phyloP scores from a whole-genome alignment of 2,329 filamentous ascomycete species.

The Penicillium frequentans region DNA sequence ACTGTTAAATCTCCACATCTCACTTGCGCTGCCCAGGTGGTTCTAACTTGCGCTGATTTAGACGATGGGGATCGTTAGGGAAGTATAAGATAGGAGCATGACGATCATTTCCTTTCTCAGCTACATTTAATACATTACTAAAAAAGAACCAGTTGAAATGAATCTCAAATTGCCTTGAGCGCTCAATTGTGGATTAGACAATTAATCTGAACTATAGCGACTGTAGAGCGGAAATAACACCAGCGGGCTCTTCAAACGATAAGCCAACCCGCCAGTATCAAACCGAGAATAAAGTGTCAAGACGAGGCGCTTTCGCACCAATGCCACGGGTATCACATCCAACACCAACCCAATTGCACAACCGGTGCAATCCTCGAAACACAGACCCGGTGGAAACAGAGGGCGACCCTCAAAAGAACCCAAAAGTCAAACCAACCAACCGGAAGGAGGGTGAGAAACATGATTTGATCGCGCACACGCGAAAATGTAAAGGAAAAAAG shows the following conservation, averaged over 20 bases:
- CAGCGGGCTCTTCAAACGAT: background rate
- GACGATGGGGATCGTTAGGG: too few relatives aligned
- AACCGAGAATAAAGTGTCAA: constrained; percentile 5
- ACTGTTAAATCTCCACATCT: too few relatives aligned
- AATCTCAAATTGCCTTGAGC: background rate
- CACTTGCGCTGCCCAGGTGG: too few relatives aligned
- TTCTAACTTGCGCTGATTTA: too few relatives aligned
- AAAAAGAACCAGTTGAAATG: background rate
- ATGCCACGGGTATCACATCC: constrained; percentile 24
- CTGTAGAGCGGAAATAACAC: constrained; percentile 11
- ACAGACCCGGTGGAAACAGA: constrained; percentile 14
- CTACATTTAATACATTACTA: background rate
- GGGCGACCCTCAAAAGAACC: constrained; percentile 6
- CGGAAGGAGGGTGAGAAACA: background rate
- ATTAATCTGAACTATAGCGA: constrained; percentile 24
- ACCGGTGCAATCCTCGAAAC: constrained; percentile 11
- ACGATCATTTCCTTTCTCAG: too few relatives aligned
- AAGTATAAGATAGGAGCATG: too few relatives aligned
- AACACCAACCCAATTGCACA: constrained; percentile 21
- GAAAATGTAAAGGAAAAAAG: background rate
- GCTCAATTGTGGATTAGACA: constrained; percentile 22
- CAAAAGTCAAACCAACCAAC: background rate
- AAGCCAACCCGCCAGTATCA: constrained; percentile 5
- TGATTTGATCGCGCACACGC: background rate
- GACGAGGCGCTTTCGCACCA: constrained; percentile 14